Evolutionary conservation across 768 basidiomycete genomes (phyloP).

Genomic region (Phanerodontia chrysosporium): DNA sequence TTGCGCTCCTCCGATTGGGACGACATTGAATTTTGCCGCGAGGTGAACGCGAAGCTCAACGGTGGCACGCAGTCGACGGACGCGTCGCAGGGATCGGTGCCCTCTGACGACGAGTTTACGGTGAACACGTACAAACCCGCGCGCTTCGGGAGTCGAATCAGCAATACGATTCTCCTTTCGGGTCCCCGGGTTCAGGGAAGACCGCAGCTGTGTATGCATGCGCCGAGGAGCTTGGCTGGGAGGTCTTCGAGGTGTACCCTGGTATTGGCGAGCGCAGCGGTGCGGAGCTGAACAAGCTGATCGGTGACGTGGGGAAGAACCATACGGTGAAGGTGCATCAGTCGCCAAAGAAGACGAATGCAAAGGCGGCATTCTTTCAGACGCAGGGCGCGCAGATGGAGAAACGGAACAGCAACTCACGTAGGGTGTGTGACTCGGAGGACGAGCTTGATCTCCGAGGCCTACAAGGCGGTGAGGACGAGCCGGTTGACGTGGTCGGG

Average conservation of each 20-base stretch:
- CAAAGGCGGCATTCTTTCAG: constrained; percentile 3
- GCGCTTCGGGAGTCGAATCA: constrained; percentile 46
- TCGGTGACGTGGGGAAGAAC: constrained; percentile 93
- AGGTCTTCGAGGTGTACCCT: constrained; percentile 94
- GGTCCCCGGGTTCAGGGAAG: constrained; percentile 90
- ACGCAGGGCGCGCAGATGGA: not conserved
- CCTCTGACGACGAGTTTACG: constrained; percentile 4
- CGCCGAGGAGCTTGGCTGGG: constrained; percentile 91
- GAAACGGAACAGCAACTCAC: not conserved
- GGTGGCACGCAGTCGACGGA: constrained; percentile 1
- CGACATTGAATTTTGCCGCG: constrained; percentile 14
- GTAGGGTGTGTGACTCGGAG: constrained; percentile 19
- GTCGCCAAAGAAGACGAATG: constrained; percentile 10
- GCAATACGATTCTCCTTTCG: constrained; percentile 81
- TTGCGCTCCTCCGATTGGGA: constrained; percentile 6
- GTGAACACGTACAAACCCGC: constrained; percentile 9
- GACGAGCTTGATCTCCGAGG: constrained; percentile 11
- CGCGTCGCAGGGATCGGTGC: constrained; percentile 2
- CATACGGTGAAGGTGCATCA: constrained; percentile 40
- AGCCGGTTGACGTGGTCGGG: not conserved
- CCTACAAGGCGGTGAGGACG: not conserved
- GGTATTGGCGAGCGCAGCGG: constrained; percentile 90
- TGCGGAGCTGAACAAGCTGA: constrained; percentile 67
- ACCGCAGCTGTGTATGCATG: constrained; percentile 92
- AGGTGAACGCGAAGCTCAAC: constrained; percentile 6